phyloP scores from a whole-genome alignment of 768 basidiomycete species.

The Tricholomella constricta region DNA sequence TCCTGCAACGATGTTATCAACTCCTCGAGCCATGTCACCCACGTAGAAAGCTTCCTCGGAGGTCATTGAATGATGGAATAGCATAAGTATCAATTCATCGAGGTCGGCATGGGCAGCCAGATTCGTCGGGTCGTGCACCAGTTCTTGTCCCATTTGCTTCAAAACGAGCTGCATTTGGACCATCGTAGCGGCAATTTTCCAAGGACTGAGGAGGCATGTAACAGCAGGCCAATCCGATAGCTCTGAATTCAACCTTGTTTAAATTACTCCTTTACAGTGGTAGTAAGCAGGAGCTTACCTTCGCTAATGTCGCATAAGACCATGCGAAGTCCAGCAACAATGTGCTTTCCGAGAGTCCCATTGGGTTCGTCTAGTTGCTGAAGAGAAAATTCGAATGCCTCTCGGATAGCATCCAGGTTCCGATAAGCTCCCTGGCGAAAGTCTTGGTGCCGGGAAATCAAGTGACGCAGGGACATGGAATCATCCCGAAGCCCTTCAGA shows the following conservation, averaged over 20 bases:
- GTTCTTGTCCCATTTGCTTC: constrained; percentile 69
- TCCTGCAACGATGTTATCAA: constrained; percentile 62
- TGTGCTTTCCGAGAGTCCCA: constrained; percentile 57
- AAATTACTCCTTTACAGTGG: background rate
- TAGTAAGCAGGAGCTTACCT: constrained; percentile 36
- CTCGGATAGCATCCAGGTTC: constrained; percentile 69
- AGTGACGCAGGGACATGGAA: constrained; percentile 53
- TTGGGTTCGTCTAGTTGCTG: constrained; percentile 46
- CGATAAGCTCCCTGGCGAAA: constrained; percentile 78
- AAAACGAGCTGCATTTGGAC: constrained; percentile 78
- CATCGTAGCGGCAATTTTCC: constrained; percentile 81
- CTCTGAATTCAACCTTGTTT: constrained; percentile 40
- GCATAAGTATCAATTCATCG: constrained; percentile 62
- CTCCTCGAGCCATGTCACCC: constrained; percentile 77
- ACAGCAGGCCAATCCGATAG: constrained; percentile 62
- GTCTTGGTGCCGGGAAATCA: constrained; percentile 61
- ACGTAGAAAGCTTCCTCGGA: constrained; percentile 82
- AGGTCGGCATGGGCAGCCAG: constrained; percentile 61
- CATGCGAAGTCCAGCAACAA: constrained; percentile 66
- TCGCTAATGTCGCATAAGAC: constrained; percentile 67
- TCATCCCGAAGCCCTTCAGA: constrained; percentile 50
- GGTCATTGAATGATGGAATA: constrained; percentile 74
- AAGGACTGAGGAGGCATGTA: constrained; percentile 72
- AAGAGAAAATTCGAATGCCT: constrained; percentile 66
- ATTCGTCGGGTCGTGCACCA: constrained; percentile 57